Conservation (phyloP, 768 basidiomycete species). For the Mycena rosella region DNA sequence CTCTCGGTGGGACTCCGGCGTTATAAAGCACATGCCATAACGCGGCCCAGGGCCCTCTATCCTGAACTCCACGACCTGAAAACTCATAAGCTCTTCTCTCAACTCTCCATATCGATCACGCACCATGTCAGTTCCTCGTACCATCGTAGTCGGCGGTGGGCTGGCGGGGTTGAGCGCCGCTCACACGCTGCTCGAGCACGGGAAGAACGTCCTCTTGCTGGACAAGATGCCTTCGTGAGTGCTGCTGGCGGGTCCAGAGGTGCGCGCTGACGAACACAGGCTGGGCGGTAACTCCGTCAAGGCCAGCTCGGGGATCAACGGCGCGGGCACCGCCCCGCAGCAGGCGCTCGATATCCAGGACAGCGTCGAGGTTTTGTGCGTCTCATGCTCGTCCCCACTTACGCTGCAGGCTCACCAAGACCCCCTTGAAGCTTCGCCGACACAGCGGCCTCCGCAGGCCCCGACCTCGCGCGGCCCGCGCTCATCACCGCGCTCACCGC, state of each 20-base stretch:
- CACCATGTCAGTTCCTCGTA: conserved; percentile 1
- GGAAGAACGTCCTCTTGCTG: conserved; percentile 76
- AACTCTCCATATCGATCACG: not conserved
- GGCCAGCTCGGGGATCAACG: conserved; percentile 47
- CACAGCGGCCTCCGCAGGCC: conserved; percentile 39
- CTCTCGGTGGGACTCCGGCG: not conserved
- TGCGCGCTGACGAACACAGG: conserved; percentile 6
- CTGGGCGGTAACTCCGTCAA: conserved; percentile 45
- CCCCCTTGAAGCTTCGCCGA: conserved; percentile 37
- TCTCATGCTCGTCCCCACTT: not conserved
- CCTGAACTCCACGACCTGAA: not conserved
- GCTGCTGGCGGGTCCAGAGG: not conserved
- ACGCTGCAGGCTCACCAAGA: not conserved
- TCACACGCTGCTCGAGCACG: conserved; percentile 82
- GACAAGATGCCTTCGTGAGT: conserved; percentile 56
- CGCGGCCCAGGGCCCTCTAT: not conserved
- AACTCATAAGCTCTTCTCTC: not conserved
- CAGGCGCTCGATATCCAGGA: conserved; percentile 34
- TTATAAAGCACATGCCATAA: conserved; percentile 25
- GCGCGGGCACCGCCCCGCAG: conserved; percentile 41
- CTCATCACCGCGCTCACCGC: conserved; percentile 43
- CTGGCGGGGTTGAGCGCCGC: conserved; percentile 63
- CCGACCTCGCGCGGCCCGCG: conserved; percentile 36
- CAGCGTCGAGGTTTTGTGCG: conserved; percentile 39
- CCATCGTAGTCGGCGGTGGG: conserved; percentile 23